These are phyloP conservation scores for Scortechinia acanthostroma DNA, from an alignment of 2,329 filamentous ascomycete genomes.

Conservation along the genomic window DNA sequence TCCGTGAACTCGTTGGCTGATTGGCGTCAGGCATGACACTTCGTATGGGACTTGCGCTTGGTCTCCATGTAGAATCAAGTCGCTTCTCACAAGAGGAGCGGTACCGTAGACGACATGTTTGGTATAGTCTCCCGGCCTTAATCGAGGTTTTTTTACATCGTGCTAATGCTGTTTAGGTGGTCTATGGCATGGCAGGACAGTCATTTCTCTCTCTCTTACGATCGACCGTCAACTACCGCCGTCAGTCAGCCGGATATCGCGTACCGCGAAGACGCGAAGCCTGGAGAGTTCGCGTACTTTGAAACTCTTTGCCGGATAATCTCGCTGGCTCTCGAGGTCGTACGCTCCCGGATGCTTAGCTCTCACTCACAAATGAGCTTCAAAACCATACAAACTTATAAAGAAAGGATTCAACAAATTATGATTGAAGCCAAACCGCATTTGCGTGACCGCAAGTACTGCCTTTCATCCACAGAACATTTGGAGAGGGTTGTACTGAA, in stretches of 20 bases:
- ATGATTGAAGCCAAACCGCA: conserved; percentile 49
- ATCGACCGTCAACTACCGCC: conserved; percentile 44
- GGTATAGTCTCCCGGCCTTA: conserved; percentile 14
- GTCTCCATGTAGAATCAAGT: conserved; percentile 49
- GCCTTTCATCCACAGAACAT: conserved; percentile 33
- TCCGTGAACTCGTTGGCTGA: not conserved
- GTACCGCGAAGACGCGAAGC: conserved; percentile 32
- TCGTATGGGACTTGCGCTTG: conserved; percentile 50
- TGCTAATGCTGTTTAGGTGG: too few relatives aligned
- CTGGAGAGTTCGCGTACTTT: conserved; percentile 43
- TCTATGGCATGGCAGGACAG: conserved; percentile 60
- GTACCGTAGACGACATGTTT: conserved; percentile 30
- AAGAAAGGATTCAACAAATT: conserved; percentile 45
- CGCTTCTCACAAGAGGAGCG: conserved; percentile 38
- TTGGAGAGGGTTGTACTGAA: conserved; percentile 53
- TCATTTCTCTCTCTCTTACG: conserved; percentile 55
- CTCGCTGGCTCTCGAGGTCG: conserved; percentile 42
- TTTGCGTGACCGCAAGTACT: conserved; percentile 39
- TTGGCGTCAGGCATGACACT: conserved; percentile 48
- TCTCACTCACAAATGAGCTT: conserved; percentile 43
- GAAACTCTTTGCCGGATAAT: conserved; percentile 50
- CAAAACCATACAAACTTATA: conserved; percentile 43
- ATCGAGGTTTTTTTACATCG: not conserved
- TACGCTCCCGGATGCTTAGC: conserved; percentile 44
- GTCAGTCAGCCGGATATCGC: conserved; percentile 41